A percentile compares a stretch with the other conserved stretches of the same genome.
phyloP scores from a whole-genome alignment of 257 asterid species.

The Solanum tacnaense region DNA sequence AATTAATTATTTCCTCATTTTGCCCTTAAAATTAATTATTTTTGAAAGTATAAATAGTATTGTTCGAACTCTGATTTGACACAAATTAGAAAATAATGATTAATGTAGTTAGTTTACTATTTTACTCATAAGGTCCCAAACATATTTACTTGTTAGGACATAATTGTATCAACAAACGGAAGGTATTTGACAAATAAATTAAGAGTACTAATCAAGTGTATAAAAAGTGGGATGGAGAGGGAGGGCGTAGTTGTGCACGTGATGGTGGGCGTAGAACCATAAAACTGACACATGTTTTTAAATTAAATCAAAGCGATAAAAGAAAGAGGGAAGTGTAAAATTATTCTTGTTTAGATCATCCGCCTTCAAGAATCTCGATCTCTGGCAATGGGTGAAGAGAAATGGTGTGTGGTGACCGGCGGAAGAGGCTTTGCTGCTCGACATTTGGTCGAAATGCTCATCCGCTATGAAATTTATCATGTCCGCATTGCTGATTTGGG shows the following conservation, averaged over 20 bases:
- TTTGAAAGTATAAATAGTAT: too few relatives aligned
- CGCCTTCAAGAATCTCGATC: background rate
- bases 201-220: too few relatives aligned
- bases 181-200: too few relatives aligned
- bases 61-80: too few relatives aligned
- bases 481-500: conserved; percentile 79
- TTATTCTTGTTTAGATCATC: background rate
- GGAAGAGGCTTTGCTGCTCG: conserved; percentile 97
- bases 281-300: background rate
- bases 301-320: background rate
- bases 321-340: background rate
- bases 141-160: too few relatives aligned
- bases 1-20: too few relatives aligned
- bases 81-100: too few relatives aligned
- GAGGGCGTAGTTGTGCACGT: background rate
- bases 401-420: conserved; percentile 93
- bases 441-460: conserved; percentile 81
- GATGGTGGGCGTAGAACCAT: background rate
- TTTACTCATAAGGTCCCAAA: too few relatives aligned
- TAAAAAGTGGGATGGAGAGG: background rate
- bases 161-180: too few relatives aligned
- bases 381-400: conserved; percentile 27
- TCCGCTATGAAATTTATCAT: conserved; percentile 44
- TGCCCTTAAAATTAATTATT: too few relatives aligned
- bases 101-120: fast-evolving